phyloP scores from a whole-genome alignment of 495 filamentous ascomycete genomes.

The Aspergillus steynii region DNA sequence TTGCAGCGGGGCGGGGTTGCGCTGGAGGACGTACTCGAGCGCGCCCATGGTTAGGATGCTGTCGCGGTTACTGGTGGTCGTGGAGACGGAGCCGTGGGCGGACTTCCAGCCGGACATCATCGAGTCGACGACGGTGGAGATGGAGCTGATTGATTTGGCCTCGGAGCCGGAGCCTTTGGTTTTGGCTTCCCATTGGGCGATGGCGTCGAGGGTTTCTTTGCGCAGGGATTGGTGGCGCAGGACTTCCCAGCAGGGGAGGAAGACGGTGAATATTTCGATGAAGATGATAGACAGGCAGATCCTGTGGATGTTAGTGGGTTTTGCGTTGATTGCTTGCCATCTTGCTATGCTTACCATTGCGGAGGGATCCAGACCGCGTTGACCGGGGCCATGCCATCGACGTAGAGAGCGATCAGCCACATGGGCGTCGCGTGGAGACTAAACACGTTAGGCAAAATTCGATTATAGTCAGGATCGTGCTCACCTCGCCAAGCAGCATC shows the following conservation, averaged over 20 bases:
- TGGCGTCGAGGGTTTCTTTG: slow-evolving; percentile 38
- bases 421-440: slow-evolving; percentile 66
- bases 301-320: slow-evolving; percentile 29
- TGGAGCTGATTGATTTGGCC: slow-evolving; percentile 30
- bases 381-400: slow-evolving; percentile 53
- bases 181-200: slow-evolving; percentile 35
- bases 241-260: slow-evolving; percentile 57
- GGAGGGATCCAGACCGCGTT: slow-evolving; percentile 56
- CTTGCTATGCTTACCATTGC: slow-evolving; percentile 51
- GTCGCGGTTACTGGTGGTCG: slow-evolving; percentile 25
- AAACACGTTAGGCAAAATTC: slow-evolving; percentile 6
- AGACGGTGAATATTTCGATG: slow-evolving; percentile 55
- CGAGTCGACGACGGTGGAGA: slow-evolving; percentile 32
- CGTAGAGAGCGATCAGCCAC: slow-evolving; percentile 64
- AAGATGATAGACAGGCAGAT: slow-evolving; percentile 54
- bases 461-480: slow-evolving; percentile 1
- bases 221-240: slow-evolving; percentile 49
- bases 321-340: neutral
- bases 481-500: slow-evolving; percentile 55
- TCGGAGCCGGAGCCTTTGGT: slow-evolving; percentile 27
- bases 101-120: slow-evolving; percentile 39
- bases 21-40: slow-evolving; percentile 57
- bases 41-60: slow-evolving; percentile 58
- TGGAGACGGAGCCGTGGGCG: slow-evolving; percentile 28
- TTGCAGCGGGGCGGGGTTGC: slow-evolving; percentile 55